A percentile compares a stretch with the other conserved stretches of the same genome.
Conservation (phyloP, 2,329 filamentous ascomycete species). For the Colletotrichum tropicale region DNA sequence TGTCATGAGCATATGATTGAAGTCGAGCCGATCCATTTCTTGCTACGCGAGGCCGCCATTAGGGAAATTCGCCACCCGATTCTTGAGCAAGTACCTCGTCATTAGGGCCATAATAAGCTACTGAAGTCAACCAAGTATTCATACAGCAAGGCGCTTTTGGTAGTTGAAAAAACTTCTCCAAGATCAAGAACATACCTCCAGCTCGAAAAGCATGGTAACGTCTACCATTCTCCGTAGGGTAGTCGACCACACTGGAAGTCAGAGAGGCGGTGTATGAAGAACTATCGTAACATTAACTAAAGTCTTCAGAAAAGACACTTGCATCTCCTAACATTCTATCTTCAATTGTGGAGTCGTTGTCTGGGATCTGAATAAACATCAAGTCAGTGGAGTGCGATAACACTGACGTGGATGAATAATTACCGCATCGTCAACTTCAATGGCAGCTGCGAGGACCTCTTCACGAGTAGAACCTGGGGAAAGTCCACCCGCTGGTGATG, state of each 20-base stretch:
- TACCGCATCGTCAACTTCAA: neutral
- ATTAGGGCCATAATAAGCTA: conserved; percentile 36
- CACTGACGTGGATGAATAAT: neutral
- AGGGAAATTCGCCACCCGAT: fast-evolving
- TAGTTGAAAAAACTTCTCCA: neutral
- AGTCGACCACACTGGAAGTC: neutral
- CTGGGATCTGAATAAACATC: neutral
- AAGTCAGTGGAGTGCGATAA: fast-evolving
- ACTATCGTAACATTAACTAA: neutral
- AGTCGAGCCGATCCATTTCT: neutral
- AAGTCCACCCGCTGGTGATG: neutral
- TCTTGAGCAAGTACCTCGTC: conserved; percentile 26
- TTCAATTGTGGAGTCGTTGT: neutral
- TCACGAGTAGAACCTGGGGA: neutral
- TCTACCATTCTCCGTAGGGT: neutral
- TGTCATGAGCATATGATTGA: neutral
- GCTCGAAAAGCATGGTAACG: neutral
- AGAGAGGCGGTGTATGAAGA: neutral
- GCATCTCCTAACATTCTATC: neutral
- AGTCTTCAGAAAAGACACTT: fast-evolving
- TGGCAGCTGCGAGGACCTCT: neutral
- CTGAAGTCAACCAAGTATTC: neutral
- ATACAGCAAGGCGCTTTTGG: fast-evolving
- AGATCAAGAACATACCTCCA: neutral
- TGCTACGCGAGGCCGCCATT: neutral